Evolutionary conservation across 1,139 yeast species (phyloP).

Genomic region (Magnusiomyces sp.): DNA sequence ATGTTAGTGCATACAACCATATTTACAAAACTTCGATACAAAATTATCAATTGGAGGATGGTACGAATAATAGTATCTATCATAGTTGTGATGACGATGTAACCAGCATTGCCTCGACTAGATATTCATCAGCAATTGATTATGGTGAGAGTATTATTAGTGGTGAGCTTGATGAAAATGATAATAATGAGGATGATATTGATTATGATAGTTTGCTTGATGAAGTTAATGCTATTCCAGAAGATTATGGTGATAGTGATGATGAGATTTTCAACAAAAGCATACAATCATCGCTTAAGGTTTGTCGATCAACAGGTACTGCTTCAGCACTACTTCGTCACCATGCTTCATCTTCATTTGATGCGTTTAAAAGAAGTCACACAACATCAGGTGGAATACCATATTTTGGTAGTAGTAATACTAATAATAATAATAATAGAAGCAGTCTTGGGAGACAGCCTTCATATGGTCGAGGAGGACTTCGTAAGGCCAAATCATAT

Average conservation of each 20-base stretch:
- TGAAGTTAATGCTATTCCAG: conserved; percentile 14
- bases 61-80: too few species aligned
- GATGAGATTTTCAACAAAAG: background rate
- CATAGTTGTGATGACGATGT: background rate
- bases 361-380: background rate
- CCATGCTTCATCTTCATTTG: background rate
- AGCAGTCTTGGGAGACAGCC: background rate
- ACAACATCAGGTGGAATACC: background rate
- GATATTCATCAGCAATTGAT: background rate
- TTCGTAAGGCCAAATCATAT: conserved; percentile 13
- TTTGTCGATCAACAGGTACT: background rate
- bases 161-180: background rate
- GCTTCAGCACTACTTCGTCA: background rate
- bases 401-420: background rate
- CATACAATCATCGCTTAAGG: background rate
- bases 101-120: background rate
- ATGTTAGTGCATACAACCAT: too few species aligned
- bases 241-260: conserved; percentile 7
- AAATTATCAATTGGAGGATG: too few species aligned
- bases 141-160: conserved; percentile 6
- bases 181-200: conserved; percentile 5
- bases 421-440: background rate
- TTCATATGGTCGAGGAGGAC: background rate
- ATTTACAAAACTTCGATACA: too few species aligned
- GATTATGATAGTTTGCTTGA: conserved; percentile 13